A percentile compares a stretch with the other conserved stretches of the same genome.
Conservation (phyloP, 345 rosid species). For the Euphorbia pulcherrima region DNA sequence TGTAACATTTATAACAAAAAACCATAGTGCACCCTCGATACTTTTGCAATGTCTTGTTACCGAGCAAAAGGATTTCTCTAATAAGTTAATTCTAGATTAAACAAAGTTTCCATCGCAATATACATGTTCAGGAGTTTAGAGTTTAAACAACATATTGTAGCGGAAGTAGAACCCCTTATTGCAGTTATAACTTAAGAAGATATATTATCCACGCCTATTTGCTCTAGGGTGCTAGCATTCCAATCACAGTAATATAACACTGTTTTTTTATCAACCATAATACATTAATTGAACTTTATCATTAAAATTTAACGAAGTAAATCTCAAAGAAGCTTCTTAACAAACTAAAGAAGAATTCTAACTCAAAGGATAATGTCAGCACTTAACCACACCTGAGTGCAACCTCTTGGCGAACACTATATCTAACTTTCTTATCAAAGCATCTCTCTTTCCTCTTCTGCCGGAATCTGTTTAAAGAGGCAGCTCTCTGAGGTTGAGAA, state of each 20-base stretch:
- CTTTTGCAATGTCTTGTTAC: too few relatives aligned
- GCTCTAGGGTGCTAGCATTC: background rate
- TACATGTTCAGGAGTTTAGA: background rate
- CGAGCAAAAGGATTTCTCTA: background rate
- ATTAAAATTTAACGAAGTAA: background rate
- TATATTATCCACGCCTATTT: too few relatives aligned
- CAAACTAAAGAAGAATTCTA: background rate
- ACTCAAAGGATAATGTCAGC: background rate
- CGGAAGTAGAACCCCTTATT: background rate
- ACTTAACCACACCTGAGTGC: conserved; percentile 63
- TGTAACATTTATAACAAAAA: background rate
- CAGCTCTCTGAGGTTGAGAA: conserved; percentile 81
- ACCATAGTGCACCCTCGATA: background rate
- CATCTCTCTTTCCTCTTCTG: conserved; percentile 92
- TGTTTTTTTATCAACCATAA: background rate
- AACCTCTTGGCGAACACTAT: conserved; percentile 93
- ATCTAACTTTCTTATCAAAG: conserved; percentile 92
- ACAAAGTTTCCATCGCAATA: background rate
- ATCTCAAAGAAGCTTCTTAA: background rate
- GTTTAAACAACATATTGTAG: background rate
- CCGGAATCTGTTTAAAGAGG: conserved; percentile 78
- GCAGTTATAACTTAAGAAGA: background rate
- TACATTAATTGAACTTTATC: background rate
- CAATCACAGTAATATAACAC: background rate
- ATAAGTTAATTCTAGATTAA: too few relatives aligned